phyloP scores from a whole-genome alignment of 108 stramenopile species.

The Skeletonema potamos region DNA sequence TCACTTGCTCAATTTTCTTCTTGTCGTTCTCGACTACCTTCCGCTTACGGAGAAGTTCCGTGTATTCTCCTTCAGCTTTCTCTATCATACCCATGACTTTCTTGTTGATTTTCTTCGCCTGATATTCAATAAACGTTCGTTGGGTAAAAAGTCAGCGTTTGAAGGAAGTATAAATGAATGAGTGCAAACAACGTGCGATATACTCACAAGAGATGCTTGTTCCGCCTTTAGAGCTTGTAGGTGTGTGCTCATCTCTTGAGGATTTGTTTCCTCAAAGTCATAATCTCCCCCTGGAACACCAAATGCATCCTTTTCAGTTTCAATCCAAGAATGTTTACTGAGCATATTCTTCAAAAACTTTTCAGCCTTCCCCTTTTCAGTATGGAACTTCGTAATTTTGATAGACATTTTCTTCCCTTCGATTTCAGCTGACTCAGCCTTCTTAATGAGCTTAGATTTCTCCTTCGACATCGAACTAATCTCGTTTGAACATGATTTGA shows the following conservation, averaged over 20 bases:
- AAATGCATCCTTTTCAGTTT: constrained; percentile 89
- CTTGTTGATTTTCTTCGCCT: constrained; percentile 97
- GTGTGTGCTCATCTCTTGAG: constrained; percentile 61
- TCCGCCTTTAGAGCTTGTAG: constrained; percentile 78
- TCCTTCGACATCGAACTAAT: constrained; percentile 62
- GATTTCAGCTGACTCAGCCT: constrained; percentile 71
- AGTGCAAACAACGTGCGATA: neutral
- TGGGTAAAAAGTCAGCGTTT: neutral
- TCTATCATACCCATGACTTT: constrained; percentile 99
- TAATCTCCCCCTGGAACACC: constrained; percentile 95
- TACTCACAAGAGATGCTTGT: constrained; percentile 77
- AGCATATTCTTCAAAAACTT: constrained; percentile 65
- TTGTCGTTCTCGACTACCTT: constrained; percentile 98
- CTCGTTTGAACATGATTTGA: constrained; percentile 77
- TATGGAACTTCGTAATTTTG: constrained; percentile 65
- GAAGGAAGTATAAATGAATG: neutral
- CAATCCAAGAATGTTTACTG: constrained; percentile 94
- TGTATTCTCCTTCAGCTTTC: constrained; percentile 97
- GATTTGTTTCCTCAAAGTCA: constrained; percentile 86
- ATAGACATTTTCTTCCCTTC: constrained; percentile 89
- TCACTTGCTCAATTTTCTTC: constrained; percentile 95
- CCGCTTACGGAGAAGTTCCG: constrained; percentile 93
- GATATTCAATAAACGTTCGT: neutral
- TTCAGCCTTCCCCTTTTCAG: constrained; percentile 74
- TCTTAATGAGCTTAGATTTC: constrained; percentile 55